Base-by-base conservation (phyloP, 1,284 basidiomycete species). In the Moniliella sp. region DNA sequence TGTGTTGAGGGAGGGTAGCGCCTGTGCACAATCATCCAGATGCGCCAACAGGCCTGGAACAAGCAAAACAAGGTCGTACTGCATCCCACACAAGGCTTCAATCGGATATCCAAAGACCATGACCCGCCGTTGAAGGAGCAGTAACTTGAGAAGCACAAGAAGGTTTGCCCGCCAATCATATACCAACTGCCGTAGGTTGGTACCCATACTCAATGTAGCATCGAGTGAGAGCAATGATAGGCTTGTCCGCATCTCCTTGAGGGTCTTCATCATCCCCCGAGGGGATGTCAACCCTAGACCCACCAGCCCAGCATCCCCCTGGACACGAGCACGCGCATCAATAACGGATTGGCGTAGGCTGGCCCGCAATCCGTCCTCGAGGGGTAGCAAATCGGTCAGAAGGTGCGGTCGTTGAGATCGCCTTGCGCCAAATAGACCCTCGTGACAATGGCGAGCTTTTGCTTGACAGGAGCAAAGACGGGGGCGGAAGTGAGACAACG, bases 41-140 rank as follows among this genome's bases (percentile, higher is more conserved):
- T 79, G 40, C 83, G 68, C 9, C 83, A 66, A 0, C 80, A 80
- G 31, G 81, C 39, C 37, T 30, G 28, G 59, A 41, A 62, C 46
- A 9, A 65, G 49, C 1, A 60, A 62, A 15, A 65, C 71, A 15
- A 97, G 69, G 1, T 82, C 88, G 61, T 99, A 99, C 61, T 99
- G 91, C 50, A 82, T 91, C 15, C 84, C 93, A 64, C 88, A 94
- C 18, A 99, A 66, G 36, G 76, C 74, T 62, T 99, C 91, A 0
- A 97, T 88, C 0, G 88, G 88, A 54, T 93, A 84, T 4, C 88
- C 88, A 48, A 74, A 91, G 58, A 97, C 83, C 75, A 97, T 80
- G 40, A 27, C 25, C 42, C 62, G 17, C 18, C 14, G 35, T 15
- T 99, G 88, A 17, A 97, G 65, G 59, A 97, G 77, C 7, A 99